A percentile compares a stretch with the other conserved stretches of the same genome.
phyloP scores from a whole-genome alignment of 2,329 filamentous ascomycete genomes.

The Trichoderma sp. region DNA sequence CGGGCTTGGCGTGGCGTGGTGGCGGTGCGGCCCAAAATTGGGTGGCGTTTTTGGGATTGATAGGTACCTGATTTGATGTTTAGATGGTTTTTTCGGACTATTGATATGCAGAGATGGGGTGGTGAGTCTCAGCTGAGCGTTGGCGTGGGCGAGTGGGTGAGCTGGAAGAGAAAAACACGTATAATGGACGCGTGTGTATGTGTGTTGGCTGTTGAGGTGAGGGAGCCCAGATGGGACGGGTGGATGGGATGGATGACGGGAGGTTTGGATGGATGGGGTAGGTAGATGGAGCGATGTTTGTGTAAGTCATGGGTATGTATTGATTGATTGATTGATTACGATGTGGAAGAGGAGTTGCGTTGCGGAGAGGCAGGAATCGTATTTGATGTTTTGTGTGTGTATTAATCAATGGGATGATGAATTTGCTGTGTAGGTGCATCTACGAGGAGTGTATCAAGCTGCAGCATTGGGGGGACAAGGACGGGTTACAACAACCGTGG shows the following conservation, averaged over 20 bases:
- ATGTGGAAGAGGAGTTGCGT: not conserved
- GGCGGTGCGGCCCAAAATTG: slow-evolving; percentile 12
- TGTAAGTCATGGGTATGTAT: not conserved
- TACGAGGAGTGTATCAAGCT: not conserved
- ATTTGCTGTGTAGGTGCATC: not conserved
- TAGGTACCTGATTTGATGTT: not conserved
- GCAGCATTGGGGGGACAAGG: not conserved
- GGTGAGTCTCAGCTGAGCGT: not conserved
- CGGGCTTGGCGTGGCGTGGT: not conserved
- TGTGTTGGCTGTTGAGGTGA: not conserved
- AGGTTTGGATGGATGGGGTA: not conserved
- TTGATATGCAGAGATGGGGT: not conserved
- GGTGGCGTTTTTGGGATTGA: not conserved
- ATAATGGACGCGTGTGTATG: not conserved
- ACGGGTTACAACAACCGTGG: not conserved
- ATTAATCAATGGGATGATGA: not conserved
- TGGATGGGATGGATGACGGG: not conserved
- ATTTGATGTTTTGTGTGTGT: not conserved
- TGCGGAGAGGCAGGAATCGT: not conserved
- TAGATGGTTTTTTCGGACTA: not conserved
- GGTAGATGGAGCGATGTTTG: not conserved
- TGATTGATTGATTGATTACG: not conserved
- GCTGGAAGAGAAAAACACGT: not conserved
- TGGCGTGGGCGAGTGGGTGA: not conserved
- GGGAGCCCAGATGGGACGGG: not conserved